Evolutionary conservation across 176 grass and related monocot genomes (phyloP), one percentile per base, ranked within the genome.

Genomic region (Carex scoparia): DNA sequence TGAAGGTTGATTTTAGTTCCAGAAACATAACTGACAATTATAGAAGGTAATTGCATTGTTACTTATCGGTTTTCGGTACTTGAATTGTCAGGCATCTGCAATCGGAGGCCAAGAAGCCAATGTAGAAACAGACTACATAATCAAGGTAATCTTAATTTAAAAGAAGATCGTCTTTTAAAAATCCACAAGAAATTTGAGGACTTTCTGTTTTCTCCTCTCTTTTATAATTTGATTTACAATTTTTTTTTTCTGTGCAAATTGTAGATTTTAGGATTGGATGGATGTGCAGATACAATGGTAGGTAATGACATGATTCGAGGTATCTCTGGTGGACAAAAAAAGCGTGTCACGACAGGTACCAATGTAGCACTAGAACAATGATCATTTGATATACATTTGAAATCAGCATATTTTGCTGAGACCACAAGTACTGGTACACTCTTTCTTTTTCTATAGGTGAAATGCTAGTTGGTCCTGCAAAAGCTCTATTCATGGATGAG

Each of bases 401-500:
- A 15, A 61, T 81, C 77, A 55, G 33, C 27, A 65, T 46, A 42
- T 2, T 65, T 65, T 19, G 31, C 5, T 27, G 2, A 44, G 57
- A 4, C 16, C 44, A 5, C 15, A 42, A 64, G 64, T 42, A 23
- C 56, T 1, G 12, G 40, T 5, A 65, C 16, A 62, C 48, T 48
- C 31, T 46, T 57, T 70, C 81, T 18, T 37, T 44, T 14, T 70
- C 46, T 16, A 69, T 69, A 97, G 95, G 89, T 86, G 95, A 98
- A 83, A 98, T 98, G 92, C 85, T 98, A 72, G 95, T 98, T 30
- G 95, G 95, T 64, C 91, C 92, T 2, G 88, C 91, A 58, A 90
- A 75, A 78, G 95, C 89, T 12, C 86, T 98, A 51, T 98, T 98
- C 85, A 98, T 98, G 95, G 95, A 98, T 27, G 93, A 98, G 89